Evolutionary conservation across 2,329 filamentous ascomycete species (phyloP).

Genomic region (Pseudogymnoascus sp.): DNA sequence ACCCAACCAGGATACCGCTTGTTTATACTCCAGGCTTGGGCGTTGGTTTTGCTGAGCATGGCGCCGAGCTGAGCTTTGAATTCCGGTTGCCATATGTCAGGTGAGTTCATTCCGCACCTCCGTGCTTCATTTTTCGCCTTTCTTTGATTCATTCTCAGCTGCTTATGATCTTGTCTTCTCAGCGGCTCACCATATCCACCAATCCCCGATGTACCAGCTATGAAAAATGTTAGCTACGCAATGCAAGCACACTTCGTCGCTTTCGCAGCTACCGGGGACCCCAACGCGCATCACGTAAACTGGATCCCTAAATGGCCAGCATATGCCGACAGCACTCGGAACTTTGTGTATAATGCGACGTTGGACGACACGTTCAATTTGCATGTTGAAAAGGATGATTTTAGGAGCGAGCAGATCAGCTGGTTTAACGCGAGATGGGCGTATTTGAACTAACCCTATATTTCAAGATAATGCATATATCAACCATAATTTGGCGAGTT

Average conservation of each 20-base stretch:
- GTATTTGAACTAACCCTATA: conserved; percentile 24
- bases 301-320: conserved; percentile 8
- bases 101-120: background rate
- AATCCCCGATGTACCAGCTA: conserved; percentile 10
- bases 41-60: conserved; percentile 13
- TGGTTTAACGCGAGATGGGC: conserved; percentile 38
- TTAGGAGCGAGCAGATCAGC: background rate
- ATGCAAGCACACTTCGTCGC: conserved; percentile 13
- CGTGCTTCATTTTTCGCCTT: no score
- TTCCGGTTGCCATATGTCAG: conserved; percentile 11
- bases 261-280: conserved; percentile 9
- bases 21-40: conserved; percentile 13
- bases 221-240: conserved; percentile 13
- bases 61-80: conserved; percentile 11
- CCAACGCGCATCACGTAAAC: conserved; percentile 9
- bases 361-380: conserved; percentile 8
- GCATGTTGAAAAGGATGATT: conserved; percentile 10
- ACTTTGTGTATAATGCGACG: conserved; percentile 12
- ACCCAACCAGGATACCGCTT: conserved; percentile 9
- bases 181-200: conserved; percentile 9
- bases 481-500: background rate
- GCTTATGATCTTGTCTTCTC: background rate
- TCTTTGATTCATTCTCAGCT: background rate
- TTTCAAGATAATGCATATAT: background rate
- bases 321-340: background rate